Conservation (phyloP, 805 yeast species). For the Candida pseudoglaebosa region DNA sequence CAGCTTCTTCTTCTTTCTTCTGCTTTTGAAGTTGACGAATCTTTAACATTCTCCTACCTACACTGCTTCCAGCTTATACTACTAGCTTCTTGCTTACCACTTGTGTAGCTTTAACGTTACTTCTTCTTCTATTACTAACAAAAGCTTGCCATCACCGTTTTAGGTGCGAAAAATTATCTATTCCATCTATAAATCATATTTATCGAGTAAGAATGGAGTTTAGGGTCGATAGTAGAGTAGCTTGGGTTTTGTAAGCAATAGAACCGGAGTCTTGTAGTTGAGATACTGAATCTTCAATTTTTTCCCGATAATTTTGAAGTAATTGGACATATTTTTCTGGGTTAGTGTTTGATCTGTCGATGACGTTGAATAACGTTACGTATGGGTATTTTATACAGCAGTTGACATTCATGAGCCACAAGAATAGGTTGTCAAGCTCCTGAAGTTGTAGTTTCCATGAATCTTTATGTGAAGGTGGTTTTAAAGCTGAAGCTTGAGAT, state of each 20-base stretch:
- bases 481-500: no score
- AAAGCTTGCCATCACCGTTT: not conserved
- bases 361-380: not conserved
- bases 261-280: not conserved
- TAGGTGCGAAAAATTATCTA: slow-evolving; percentile 1
- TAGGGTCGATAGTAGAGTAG: no score
- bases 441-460: not conserved
- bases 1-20: slow-evolving; percentile 42
- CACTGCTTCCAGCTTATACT: not conserved
- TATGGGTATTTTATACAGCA: slow-evolving; percentile 1
- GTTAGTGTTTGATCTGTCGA: not conserved
- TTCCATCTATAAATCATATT: not conserved
- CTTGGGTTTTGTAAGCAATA: no score
- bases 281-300: not conserved
- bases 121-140: no score
- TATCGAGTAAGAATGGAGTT: not conserved
- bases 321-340: not conserved
- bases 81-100: no score
- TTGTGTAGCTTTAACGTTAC: no score
- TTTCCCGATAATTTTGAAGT: not conserved
- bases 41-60: slow-evolving; percentile 35
- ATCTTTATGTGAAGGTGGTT: not conserved
- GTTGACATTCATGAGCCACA: slow-evolving; percentile 5
- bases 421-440: not conserved
- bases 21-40: slow-evolving; percentile 57